These are phyloP conservation scores for Barbarea vulgaris DNA, from an alignment of 345 rosid genomes.

Conservation along the genomic window DNA sequence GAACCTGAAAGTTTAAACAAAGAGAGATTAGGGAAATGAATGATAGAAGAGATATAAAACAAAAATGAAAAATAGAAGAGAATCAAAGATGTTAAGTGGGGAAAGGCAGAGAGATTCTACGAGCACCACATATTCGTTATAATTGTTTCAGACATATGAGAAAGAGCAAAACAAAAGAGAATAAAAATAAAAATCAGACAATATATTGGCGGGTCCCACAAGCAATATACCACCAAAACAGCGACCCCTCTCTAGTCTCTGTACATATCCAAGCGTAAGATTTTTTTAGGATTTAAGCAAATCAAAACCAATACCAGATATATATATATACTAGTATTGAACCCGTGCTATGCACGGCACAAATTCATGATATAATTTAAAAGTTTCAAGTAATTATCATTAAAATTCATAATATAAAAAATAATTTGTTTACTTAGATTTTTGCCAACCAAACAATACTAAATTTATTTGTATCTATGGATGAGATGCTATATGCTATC, in stretches of 20 bases:
- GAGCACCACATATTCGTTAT: conserved; percentile 22
- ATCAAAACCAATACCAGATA: background rate
- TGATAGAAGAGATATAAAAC: background rate
- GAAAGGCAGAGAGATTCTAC: background rate
- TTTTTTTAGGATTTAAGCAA: conserved; percentile 6
- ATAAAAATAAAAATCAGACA: conserved; percentile 22
- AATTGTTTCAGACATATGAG: background rate
- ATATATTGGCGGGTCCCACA: conserved; percentile 26
- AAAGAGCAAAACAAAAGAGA: background rate
- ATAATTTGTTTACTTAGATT: too few relatives aligned
- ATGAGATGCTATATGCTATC: too few relatives aligned
- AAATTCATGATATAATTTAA: too few relatives aligned
- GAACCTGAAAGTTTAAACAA: background rate
- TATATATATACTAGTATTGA: too few relatives aligned
- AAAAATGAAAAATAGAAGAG: background rate
- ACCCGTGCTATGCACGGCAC: too few relatives aligned
- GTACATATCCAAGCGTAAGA: conserved; percentile 39
- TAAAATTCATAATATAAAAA: too few relatives aligned
- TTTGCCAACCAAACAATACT: too few relatives aligned
- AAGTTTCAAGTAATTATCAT: too few relatives aligned
- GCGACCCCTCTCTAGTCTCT: conserved; percentile 13
- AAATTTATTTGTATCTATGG: too few relatives aligned
- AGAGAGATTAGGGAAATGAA: background rate
- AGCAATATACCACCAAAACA: conserved; percentile 40
- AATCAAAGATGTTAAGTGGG: background rate